Base-by-base conservation (phyloP, 2,329 filamentous ascomycete species). In the Exophiala xenobiotica region DNA sequence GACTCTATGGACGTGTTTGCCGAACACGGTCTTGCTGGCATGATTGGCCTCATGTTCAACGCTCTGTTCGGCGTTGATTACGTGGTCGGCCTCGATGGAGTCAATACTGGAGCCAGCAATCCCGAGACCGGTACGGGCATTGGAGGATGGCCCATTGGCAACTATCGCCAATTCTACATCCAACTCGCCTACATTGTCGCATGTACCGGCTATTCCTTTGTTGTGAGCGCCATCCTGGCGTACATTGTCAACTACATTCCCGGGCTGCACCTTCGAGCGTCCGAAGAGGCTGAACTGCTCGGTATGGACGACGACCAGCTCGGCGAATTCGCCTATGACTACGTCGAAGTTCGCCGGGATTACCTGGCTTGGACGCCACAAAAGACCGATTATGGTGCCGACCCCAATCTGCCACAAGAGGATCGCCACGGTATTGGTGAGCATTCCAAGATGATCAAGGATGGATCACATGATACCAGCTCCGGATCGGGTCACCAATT, bases 1-100 rank as follows among this genome's bases (percentile, higher is more conserved):
- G 90, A 95, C 67, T 86, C 87, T 4, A 87, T 95, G 71, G 90
- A 95, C 74, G 85, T 95, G 64, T 93, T 95, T 71, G 90, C 90
- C 61, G 88, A 93, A 71, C 90, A 95, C 80, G 89, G 82, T 64
- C 74, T 95, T 58, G 89, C 90, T 42, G 90, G 90, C 60, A 88
- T 93, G 59, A 78, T 86, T 51, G 90, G 90, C 44, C 87, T 95
- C 63, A 70, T 90, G 53, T 77, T 88, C 70, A 92, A 89, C 50
- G 88, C 85, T 58, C 72, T 92, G 57, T 90, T 92, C 66, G 87
- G 81, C 61, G 83, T 86, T 58, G 79, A 85, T 65, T 85, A 87
- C 70, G 87, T 91, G 60, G 83, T 88, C 46, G 77, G 78, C 47
- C 83, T 92, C 27, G 87, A 91, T 66, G 87, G 87, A 52, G 78